Conservation (phyloP, 2,329 filamentous ascomycete genomes). For the Ploettnerulaceae sp. region DNA sequence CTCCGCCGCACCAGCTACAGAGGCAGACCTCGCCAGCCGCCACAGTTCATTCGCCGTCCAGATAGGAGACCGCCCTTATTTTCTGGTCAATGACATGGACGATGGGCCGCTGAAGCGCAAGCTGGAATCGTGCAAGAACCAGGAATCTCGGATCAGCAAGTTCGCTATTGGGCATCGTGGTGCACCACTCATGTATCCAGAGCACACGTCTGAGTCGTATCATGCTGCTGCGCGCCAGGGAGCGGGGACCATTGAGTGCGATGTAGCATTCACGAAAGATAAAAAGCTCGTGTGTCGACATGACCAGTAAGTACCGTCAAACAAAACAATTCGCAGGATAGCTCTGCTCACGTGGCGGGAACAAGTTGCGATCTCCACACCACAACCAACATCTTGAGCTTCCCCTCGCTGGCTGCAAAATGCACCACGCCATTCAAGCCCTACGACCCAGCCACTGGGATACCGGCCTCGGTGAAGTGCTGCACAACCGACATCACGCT, state of each 20-base stretch:
- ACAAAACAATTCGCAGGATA: neutral
- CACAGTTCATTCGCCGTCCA: slow-evolving; percentile 2
- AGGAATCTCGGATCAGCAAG: slow-evolving; percentile 2
- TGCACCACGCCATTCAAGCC: slow-evolving; percentile 4
- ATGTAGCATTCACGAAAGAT: slow-evolving; percentile 5
- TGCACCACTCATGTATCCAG: slow-evolving; percentile 3
- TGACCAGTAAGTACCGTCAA: neutral
- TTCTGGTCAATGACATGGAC: slow-evolving; percentile 2
- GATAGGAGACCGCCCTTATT: slow-evolving; percentile 2
- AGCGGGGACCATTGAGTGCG: slow-evolving; percentile 1
- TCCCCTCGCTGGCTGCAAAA: slow-evolving; percentile 1
- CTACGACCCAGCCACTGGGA: neutral
- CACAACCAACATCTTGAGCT: slow-evolving; percentile 5
- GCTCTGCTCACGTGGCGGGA: too few species aligned
- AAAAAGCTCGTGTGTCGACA: slow-evolving; percentile 5
- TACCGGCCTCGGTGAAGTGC: neutral
- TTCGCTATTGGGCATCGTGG: slow-evolving; percentile 5
- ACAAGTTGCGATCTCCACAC: slow-evolving; percentile 1
- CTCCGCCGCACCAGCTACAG: slow-evolving; percentile 2
- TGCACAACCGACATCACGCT: slow-evolving; percentile 6
- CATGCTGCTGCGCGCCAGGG: slow-evolving; percentile 5
- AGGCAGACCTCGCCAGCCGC: neutral
- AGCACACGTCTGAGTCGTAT: slow-evolving; percentile 1
- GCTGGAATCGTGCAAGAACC: slow-evolving; percentile 5
- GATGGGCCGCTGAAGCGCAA: slow-evolving; percentile 4